Base-by-base conservation (phyloP, 306 rosid species). In the Bauhinia variegata region DNA sequence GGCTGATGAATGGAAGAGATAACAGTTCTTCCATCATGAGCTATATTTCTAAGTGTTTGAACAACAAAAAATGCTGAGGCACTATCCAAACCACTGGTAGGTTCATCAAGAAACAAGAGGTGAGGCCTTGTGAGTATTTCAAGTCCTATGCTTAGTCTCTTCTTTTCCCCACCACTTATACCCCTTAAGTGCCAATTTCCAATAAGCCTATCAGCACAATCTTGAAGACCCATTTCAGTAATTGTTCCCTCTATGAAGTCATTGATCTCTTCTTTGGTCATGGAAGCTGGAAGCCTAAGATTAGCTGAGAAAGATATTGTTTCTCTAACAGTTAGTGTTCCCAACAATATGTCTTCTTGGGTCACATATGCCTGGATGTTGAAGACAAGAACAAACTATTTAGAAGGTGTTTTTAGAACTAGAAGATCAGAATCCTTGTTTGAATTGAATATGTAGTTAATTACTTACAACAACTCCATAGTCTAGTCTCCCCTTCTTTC, bases 121-220 rank as follows among this genome's bases (percentile, higher is more conserved):
- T 63, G 28, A 11, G 97, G 97, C 46, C 86, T 87, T 60, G 95
- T 90, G 13, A 93, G 87, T 58, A 90, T 90, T 69, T 93, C 97
- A 54, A 93, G 82, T n/a, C 91, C 97, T 74, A 93, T 90, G 84
- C 99, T 83, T 39, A 90, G 70, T 39, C 99, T 86, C 68, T 90
- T 93, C 86, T 75, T 90, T 70, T 93, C 97, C 30, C 97, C 99
- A 36, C 97, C 97, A 55, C 97, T 93, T 71, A 93, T 85, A 0
- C 99, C 96, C 67, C 97, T 86, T 49, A 84, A 73, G 41, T 90
- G 97, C 98, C 98, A 93, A 65, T 83, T 88, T 59, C 98, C 98
- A 39, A 88, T 79, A 0, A 80, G 36, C 63, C 84, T 48, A 47
- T 93, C 87, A 12, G 84, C 89, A 74, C 98, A 93, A 1, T 89